Evolutionary conservation across 2,329 filamentous ascomycete genomes (phyloP), one percentile per base, ranked within the genome.

Genomic region (Paradendryphiella salina): DNA sequence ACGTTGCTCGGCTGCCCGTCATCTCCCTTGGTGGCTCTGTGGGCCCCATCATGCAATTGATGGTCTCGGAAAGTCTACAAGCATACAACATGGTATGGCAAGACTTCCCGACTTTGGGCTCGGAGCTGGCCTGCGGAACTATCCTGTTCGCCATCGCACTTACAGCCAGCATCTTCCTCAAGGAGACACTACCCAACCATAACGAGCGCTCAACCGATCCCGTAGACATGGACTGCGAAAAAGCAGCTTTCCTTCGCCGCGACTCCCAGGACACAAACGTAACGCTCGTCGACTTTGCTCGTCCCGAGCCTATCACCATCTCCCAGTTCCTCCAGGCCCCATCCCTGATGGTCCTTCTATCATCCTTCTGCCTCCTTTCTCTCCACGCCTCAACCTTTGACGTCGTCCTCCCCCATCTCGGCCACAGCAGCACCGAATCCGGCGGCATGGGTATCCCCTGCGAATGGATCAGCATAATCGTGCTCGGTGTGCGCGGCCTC

Each of bases 371-470:
- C 21, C 79, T 79, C 31, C 78, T 80, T 28, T 82, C 80, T n/a
- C 80, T 79, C 61, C 82, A 82, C 46, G 78, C 79, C 10, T 78
- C 76, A 2, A 81, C 80, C 37, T 84, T 79, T 50, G 76, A 79
- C 48, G 72, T 76, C 17, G 67, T 79, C 4, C 73, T 79, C 3
- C 77, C 76, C 4, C 76, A 79, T 54, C 71, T 79, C 23, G 76
- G 75, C 37, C 77, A 79, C 62, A 76, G 72, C 52, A 73, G 69
- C 55, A 73, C 73, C 29, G 67, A 74, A 35, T 67, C 75, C 39
- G 76, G 74, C 39, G 77, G 76, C 31, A 75, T 79, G 65, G 76
- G 76, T 28, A 69, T 79, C 31, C 70, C 76, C 8, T 79, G 77
- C 66, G 69, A 71, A 14, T 76, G 73, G 70, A 67, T 79, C 36